These are phyloP conservation scores for Fremontodendron californicum DNA, from an alignment of 345 rosid species.

Conservation along the genomic window DNA sequence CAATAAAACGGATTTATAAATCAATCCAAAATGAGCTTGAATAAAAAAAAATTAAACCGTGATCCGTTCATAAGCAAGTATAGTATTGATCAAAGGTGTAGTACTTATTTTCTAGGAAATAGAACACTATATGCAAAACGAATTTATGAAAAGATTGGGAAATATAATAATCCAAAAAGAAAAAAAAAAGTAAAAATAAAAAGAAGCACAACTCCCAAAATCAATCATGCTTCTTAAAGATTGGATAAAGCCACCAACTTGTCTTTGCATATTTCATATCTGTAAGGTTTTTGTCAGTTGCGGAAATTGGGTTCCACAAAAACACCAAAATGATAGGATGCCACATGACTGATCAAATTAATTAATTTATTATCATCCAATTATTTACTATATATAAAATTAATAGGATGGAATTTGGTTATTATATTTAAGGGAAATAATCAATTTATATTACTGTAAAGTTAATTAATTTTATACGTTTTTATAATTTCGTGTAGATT, in stretches of 20 bases:
- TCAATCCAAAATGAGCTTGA: too few relatives aligned
- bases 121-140: too few relatives aligned
- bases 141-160: neutral
- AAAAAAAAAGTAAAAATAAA: neutral
- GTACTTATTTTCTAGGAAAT: too few relatives aligned
- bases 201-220: neutral
- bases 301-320: slow-evolving; percentile 1
- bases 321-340: neutral
- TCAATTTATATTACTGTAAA: too few relatives aligned
- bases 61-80: too few relatives aligned
- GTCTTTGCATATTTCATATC: neutral
- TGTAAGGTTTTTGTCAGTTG: neutral
- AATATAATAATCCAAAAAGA: neutral
- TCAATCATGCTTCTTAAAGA: neutral
- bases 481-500: too few relatives aligned
- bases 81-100: too few relatives aligned
- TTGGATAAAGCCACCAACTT: neutral
- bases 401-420: neutral
- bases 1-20: too few relatives aligned
- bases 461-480: too few relatives aligned
- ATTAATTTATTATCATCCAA: neutral
- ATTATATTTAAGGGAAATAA: too few relatives aligned
- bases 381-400: neutral
- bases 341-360: neutral
- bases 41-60: too few relatives aligned